These are phyloP conservation scores for Colletotrichum tanaceti DNA, from an alignment of 2,329 filamentous ascomycete genomes.

Conservation along the genomic window DNA sequence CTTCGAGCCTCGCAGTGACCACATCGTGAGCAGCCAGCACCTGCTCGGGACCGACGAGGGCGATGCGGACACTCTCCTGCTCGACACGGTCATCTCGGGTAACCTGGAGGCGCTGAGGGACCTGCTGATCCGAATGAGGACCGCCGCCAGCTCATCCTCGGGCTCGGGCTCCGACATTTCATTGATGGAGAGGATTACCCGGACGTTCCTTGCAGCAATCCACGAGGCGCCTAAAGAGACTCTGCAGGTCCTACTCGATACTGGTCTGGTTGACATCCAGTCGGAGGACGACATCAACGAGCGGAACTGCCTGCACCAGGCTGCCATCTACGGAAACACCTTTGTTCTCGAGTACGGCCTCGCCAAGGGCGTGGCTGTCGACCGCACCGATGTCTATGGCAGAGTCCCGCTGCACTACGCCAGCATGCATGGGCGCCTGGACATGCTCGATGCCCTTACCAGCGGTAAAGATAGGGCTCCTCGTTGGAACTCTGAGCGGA, in stretches of 20 bases:
- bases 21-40: conserved; percentile 74
- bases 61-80: conserved; percentile 87
- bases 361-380: conserved; percentile 79
- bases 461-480: conserved; percentile 58
- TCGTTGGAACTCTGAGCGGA: conserved; percentile 17
- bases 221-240: conserved; percentile 84
- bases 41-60: conserved; percentile 83
- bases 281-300: conserved; percentile 98
- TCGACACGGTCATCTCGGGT: conserved; percentile 87
- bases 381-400: conserved; percentile 90
- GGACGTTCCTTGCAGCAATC: conserved; percentile 90
- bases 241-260: conserved; percentile 80
- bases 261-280: conserved; percentile 86
- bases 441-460: conserved; percentile 82
- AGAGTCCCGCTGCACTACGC: conserved; percentile 95
- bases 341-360: conserved; percentile 83
- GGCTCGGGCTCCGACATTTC: conserved; percentile 65
- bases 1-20: conserved; percentile 73
- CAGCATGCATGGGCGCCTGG: conserved; percentile 90
- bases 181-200: conserved; percentile 81
- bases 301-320: conserved; percentile 94
- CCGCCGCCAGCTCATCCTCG: conserved; percentile 63
- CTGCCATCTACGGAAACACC: conserved; percentile 90
- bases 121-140: conserved; percentile 78
- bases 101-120: conserved; percentile 83